Base-by-base conservation (phyloP, 306 rosid genomes). In the Vachellia pachyceras region DNA sequence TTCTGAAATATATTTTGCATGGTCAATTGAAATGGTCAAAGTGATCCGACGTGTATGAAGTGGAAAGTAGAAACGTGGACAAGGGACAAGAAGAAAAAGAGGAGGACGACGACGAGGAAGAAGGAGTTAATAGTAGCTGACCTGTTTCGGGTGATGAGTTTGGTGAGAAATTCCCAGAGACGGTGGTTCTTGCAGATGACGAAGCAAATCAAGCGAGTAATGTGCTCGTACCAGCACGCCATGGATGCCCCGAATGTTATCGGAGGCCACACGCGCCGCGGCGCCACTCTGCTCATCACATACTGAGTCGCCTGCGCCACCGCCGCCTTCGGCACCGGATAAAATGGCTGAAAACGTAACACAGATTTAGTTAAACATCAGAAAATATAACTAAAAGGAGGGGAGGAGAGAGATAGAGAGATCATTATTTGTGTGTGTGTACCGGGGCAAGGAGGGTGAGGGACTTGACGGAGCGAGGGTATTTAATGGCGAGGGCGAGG, bases 221-320 rank as follows among this genome's bases (percentile, higher is more conserved):
- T 96, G 69, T 96, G 99, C 80, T 96, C 99, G 37, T 96, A 96
- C 97, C 97, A 93, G 79, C 97, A 96, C 14, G 90, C 97, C 45
- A 93, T 84, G 1, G 99, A 93, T 33, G 97, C 92, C 0, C 98
- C 99, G 8, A 93, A 87, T 0, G 85, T 79, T 15, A 96, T 90
- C 7, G 81, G 90, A 7, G 99, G 99, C 97, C 98, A 96, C 63
- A 96, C 97, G 37, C 94, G 93, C 78, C 98, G 46, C 0, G 99
- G 99, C 0, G 99, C 99, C 3, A 96, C 80, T 88, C 73, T 92
- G 61, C 94, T 86, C 98, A 96, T 90, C 76, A 92, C 90, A 37
- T 92, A 92, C 39, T 93, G 98, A 5, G 98, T 84, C 0, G 91
- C 85, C 42, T 87, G 93, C 44, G 80, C 69, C 49, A 82, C 72